Evolutionary conservation across 2,329 filamentous ascomycete genomes (phyloP).

Genomic region (Monilinia fructicola): DNA sequence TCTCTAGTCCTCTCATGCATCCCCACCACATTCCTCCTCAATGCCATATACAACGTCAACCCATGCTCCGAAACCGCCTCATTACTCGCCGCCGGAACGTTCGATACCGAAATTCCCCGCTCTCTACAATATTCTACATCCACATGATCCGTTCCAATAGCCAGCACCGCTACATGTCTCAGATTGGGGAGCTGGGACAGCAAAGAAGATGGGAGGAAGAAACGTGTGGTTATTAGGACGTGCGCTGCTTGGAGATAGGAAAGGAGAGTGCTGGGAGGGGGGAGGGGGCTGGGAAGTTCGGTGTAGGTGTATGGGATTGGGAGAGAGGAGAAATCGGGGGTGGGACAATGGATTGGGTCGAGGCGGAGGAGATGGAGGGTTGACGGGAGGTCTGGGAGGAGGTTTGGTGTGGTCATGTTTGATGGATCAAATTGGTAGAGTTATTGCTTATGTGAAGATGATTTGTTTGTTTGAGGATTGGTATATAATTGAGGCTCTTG

Average conservation of each 20-base stretch:
- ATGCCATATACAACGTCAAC: conserved; percentile 38
- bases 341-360: not conserved
- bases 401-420: not conserved
- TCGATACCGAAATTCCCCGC: conserved; percentile 42
- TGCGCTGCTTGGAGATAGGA: conserved; percentile 35
- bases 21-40: conserved; percentile 42
- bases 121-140: conserved; percentile 42
- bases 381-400: conserved; percentile 4
- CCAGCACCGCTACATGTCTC: conserved; percentile 42
- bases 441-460: not conserved
- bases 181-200: conserved; percentile 40
- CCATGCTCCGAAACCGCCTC: conserved; percentile 42
- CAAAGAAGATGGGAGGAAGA: conserved; percentile 37
- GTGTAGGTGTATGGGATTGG: conserved; percentile 32
- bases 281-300: conserved; percentile 30
- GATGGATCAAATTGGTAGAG: not conserved
- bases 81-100: conserved; percentile 43
- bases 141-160: conserved; percentile 43
- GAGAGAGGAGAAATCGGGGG: conserved; percentile 18
- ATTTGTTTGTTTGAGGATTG: not conserved
- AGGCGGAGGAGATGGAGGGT: not conserved
- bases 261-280: conserved; percentile 36
- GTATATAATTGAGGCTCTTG: no score
- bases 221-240: conserved; percentile 41
- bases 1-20: conserved; percentile 37